Conservation (phyloP, 805 yeast species). For the Barnettozyma sucrosica region DNA sequence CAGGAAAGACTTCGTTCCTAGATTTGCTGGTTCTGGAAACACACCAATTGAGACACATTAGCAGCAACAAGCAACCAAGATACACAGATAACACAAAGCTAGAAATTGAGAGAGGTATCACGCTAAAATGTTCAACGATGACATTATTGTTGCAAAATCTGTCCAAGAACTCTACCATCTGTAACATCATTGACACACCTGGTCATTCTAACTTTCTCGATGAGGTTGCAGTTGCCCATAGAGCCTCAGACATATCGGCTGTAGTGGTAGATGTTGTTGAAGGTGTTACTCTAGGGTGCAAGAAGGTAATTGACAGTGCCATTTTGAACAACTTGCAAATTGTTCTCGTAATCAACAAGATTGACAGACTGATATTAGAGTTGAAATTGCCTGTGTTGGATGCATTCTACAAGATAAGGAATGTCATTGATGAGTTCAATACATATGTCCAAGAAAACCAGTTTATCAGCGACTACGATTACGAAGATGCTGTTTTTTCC, state of each 20-base stretch:
- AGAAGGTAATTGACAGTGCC: conserved; percentile 46
- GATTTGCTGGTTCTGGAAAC: conserved; percentile 66
- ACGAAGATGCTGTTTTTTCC: conserved; percentile 30
- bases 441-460: conserved; percentile 35
- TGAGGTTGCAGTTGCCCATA: conserved; percentile 55
- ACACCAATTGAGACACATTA: conserved; percentile 43
- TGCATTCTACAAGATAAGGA: conserved; percentile 61
- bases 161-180: conserved; percentile 46
- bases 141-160: conserved; percentile 52
- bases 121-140: conserved; percentile 59
- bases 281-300: conserved; percentile 62
- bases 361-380: conserved; percentile 83
- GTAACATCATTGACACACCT: conserved; percentile 79
- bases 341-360: conserved; percentile 63
- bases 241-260: conserved; percentile 58
- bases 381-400: conserved; percentile 69
- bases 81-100: conserved; percentile 68
- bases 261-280: conserved; percentile 82
- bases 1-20: conserved; percentile 79
- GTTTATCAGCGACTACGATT: conserved; percentile 23
- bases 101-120: conserved; percentile 65
- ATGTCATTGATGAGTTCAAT: conserved; percentile 61
- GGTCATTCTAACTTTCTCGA: conserved; percentile 86
- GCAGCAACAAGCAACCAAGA: conserved; percentile 63
- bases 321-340: conserved; percentile 46